A percentile compares a stretch with the other conserved stretches of the same genome.
Evolutionary conservation across 2,329 filamentous ascomycete genomes (phyloP).

Genomic region (Cryphonectria carpinicola): DNA sequence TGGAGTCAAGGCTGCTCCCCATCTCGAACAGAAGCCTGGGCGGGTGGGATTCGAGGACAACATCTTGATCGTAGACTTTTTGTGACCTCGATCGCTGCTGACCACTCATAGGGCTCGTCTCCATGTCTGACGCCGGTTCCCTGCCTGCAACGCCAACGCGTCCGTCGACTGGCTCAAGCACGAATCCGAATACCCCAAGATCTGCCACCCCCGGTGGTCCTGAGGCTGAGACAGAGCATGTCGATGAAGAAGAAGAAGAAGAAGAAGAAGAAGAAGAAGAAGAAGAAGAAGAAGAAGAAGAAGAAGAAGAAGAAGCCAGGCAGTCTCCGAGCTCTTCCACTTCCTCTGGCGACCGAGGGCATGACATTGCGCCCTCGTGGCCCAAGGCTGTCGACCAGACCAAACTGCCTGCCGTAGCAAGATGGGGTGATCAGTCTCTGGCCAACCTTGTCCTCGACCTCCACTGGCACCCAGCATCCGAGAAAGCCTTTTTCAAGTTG

Average conservation of each 20-base stretch:
- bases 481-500: constrained; percentile 21
- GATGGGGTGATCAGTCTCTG: constrained; percentile 9
- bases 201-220: not conserved
- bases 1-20: constrained; percentile 16
- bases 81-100: not conserved
- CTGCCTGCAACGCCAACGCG: not conserved
- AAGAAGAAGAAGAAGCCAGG: not conserved
- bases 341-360: constrained; percentile 3
- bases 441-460: constrained; percentile 17
- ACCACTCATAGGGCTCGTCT: not conserved
- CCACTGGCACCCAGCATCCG: constrained; percentile 19
- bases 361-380: constrained; percentile 22
- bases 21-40: constrained; percentile 4
- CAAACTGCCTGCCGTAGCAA: constrained; percentile 17
- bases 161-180: constrained; percentile 14
- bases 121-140: constrained; percentile 5
- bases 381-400: constrained; percentile 17
- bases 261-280: no score
- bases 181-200: constrained; percentile 21
- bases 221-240: not conserved
- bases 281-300: no score
- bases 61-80: not conserved
- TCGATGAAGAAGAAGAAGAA: no score
- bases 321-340: not conserved
- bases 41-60: constrained; percentile 6